Evolutionary conservation across 805 yeast genomes (phyloP).

Genomic region (Helenozyma baotianmanensis): DNA sequence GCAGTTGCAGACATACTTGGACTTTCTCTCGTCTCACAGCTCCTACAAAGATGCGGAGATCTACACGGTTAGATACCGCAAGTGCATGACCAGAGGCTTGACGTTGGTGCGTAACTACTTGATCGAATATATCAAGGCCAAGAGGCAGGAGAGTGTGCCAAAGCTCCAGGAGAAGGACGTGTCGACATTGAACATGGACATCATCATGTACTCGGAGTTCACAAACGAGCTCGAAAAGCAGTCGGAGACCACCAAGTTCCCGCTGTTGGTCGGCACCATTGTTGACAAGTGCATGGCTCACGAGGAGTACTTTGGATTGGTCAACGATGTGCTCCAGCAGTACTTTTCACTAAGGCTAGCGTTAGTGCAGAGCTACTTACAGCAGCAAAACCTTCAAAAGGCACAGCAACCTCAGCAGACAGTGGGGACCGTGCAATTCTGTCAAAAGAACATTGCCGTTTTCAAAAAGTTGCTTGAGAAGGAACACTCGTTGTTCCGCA

Average conservation of each 20-base stretch:
- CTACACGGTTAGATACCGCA: slow-evolving; percentile 70
- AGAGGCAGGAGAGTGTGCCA: slow-evolving; percentile 3
- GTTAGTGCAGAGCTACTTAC: slow-evolving; percentile 40
- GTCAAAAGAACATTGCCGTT: slow-evolving; percentile 59
- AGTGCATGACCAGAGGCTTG: slow-evolving; percentile 77
- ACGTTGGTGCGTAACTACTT: slow-evolving; percentile 70
- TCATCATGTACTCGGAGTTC: slow-evolving; percentile 16
- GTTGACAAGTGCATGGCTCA: slow-evolving; percentile 22
- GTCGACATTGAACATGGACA: slow-evolving; percentile 10
- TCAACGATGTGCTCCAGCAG: slow-evolving; percentile 57
- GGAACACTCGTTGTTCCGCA: slow-evolving; percentile 56
- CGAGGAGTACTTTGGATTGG: slow-evolving; percentile 60
- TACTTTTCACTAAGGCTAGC: slow-evolving; percentile 57
- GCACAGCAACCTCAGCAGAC: slow-evolving; percentile 9
- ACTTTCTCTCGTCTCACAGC: slow-evolving; percentile 49
- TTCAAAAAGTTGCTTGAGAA: slow-evolving; percentile 56
- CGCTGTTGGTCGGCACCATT: slow-evolving; percentile 8
- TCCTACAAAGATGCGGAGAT: slow-evolving; percentile 62
- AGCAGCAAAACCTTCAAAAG: slow-evolving; percentile 29
- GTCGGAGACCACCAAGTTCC: slow-evolving; percentile 11
- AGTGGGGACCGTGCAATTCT: slow-evolving; percentile 42
- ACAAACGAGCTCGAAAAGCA: slow-evolving; percentile 13
- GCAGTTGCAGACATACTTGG: slow-evolving; percentile 63
- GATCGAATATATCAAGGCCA: slow-evolving; percentile 36
- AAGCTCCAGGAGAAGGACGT: slow-evolving; percentile 4